These are phyloP conservation scores for Cercospora beticola DNA, from an alignment of 2,329 filamentous ascomycete species.

Conservation along the genomic window DNA sequence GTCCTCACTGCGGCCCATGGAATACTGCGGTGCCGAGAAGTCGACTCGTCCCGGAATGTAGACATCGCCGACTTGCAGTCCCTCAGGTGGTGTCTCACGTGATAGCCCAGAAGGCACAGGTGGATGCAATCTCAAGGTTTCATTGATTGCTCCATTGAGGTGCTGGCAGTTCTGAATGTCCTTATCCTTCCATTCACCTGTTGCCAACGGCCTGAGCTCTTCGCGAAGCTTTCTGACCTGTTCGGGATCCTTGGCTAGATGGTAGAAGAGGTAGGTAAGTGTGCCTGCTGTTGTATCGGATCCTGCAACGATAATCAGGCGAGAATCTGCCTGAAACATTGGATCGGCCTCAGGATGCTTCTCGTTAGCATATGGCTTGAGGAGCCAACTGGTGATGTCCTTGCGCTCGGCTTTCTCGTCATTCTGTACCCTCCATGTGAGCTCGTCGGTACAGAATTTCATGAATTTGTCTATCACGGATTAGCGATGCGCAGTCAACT, in stretches of 20 bases:
- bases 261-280: constrained; percentile 45
- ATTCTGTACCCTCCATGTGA: constrained; percentile 37
- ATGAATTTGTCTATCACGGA: constrained; percentile 34
- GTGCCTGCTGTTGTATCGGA: constrained; percentile 47
- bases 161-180: constrained; percentile 32
- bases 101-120: constrained; percentile 40
- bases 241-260: constrained; percentile 36
- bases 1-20: constrained; percentile 31
- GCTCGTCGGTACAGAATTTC: constrained; percentile 38
- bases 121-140: constrained; percentile 44
- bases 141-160: constrained; percentile 46
- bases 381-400: constrained; percentile 36
- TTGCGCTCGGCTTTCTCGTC: constrained; percentile 15
- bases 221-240: constrained; percentile 36
- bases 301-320: constrained; percentile 41
- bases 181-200: constrained; percentile 26
- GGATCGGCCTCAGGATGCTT: constrained; percentile 30
- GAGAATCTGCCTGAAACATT: constrained; percentile 30
- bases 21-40: constrained; percentile 26
- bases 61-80: constrained; percentile 38
- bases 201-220: constrained; percentile 34
- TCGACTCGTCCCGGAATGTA: constrained; percentile 37
- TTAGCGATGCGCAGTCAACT: not conserved
- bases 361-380: constrained; percentile 32
- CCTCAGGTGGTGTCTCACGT: constrained; percentile 41